phyloP scores from a whole-genome alignment of 2,329 filamentous ascomycete genomes.

The Chaetoscypha palmicola region DNA sequence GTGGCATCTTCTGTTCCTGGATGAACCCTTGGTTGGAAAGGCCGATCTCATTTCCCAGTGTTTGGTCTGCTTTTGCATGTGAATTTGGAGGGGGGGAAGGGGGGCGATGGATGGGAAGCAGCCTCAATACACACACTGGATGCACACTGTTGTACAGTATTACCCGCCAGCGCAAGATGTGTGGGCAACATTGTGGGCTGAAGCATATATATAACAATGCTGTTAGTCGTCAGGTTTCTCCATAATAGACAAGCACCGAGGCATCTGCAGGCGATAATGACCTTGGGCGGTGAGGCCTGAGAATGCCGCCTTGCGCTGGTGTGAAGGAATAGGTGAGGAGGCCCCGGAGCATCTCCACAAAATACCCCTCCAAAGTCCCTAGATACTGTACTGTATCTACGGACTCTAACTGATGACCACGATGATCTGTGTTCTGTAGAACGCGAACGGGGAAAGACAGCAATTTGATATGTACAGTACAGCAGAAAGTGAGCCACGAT shows the following conservation, averaged over 20 bases:
- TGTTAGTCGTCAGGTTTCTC: neutral
- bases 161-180: too few species aligned
- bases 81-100: neutral
- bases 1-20: neutral
- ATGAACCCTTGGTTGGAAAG: neutral
- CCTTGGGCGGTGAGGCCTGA: constrained; percentile 18
- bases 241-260: neutral
- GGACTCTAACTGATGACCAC: too few species aligned
- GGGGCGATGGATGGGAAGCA: neutral
- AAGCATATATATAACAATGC: too few species aligned
- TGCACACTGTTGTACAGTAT: too few species aligned
- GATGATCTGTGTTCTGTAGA: too few species aligned
- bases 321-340: too few species aligned
- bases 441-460: too few species aligned
- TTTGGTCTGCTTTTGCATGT: neutral
- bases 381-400: neutral
- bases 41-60: neutral
- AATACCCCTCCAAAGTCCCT: constrained; percentile 1
- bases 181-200: neutral
- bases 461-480: too few species aligned
- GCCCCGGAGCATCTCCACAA: neutral
- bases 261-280: neutral
- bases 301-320: too few species aligned
- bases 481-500: too few species aligned
- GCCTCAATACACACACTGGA: neutral